Percentiles rank a stretch among this genome's conserved stretches.
phyloP scores from a whole-genome alignment of 108 stramenopile species.

The Bacterosira constricta region DNA sequence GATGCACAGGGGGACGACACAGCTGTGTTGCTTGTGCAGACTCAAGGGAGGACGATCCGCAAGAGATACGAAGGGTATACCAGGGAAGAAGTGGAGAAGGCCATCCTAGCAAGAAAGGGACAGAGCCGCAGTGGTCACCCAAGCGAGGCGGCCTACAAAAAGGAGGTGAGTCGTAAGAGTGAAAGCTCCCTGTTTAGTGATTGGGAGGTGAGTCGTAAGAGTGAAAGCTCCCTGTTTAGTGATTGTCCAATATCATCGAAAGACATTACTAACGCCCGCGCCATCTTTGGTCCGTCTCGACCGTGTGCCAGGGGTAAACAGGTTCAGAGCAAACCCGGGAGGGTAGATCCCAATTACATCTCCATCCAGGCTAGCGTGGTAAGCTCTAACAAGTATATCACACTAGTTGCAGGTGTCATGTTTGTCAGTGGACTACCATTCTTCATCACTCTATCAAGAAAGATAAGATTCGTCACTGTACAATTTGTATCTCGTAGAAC shows the following conservation, averaged over 20 bases:
- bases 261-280: constrained; percentile 12
- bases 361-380: constrained; percentile 26
- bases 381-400: constrained; percentile 13
- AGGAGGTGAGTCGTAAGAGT: too few relatives aligned
- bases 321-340: constrained; percentile 8
- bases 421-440: constrained; percentile 22
- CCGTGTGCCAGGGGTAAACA: constrained; percentile 10
- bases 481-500: constrained; percentile 17
- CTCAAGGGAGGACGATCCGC: constrained; percentile 3
- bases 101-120: background rate
- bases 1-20: background rate
- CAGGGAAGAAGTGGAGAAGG: constrained; percentile 11
- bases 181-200: background rate
- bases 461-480: constrained; percentile 10
- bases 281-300: constrained; percentile 23
- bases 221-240: background rate
- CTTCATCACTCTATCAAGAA: constrained; percentile 4
- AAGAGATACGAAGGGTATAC: constrained; percentile 21
- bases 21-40: constrained; percentile 6
- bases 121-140: constrained; percentile 3
- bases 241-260: constrained; percentile 10
- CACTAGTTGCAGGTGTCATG: constrained; percentile 37
- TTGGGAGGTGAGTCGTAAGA: too few relatives aligned
- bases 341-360: constrained; percentile 17
- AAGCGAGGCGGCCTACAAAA: too few relatives aligned